Base-by-base conservation (phyloP, 2,329 filamentous ascomycete species). In the Cladophialophora carrionii region DNA sequence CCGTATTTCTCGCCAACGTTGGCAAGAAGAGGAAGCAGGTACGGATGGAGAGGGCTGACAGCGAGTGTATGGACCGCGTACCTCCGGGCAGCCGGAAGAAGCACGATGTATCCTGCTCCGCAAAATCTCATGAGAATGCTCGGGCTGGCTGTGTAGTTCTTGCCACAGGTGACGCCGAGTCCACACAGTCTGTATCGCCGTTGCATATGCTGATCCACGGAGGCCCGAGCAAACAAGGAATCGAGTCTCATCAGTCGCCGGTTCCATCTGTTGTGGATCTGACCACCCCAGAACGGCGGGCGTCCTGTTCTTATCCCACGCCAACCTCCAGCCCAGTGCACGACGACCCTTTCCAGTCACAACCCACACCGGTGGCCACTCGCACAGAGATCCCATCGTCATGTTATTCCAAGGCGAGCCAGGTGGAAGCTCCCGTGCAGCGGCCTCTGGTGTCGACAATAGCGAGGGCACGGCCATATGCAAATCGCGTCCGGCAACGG, bases 101-200 rank as follows among this genome's bases (percentile, higher is more conserved):
- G 24, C 24, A 54, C 8, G n/a, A 17, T 54, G 26, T 4, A 54
- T 17, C 52, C 17, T 54, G 24, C n/a, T 20, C 9, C n/a, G 14
- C 24, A 20, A 34, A 10, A 10, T 14, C 17, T 32, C 22, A 7
- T 34, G 14, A 54, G 52, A 10, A 14, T 37, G 49, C 17, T 41
- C 46, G n/a, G 14, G 24, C 14, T 52, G 6, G n/a, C 24, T 29
- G 46, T 22, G n/a, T 5, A 12, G 57, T 37, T 6, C 37, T 31
- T 52, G 48, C 22, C 12, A 32, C 29, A 41, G 32, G 52, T 43
- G 46, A 20, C 14, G 22, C 57, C 7, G 48, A 53, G 32, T 60
- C 57, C 6, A 60, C 57, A 12, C 29, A 60, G 24, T 60, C 57
- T 20, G 46, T 57, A 22, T 64, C 67, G 22, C 62, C 67, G 1